Conservation (phyloP, 1,284 basidiomycete species). For the Microbotryum intermedium region DNA sequence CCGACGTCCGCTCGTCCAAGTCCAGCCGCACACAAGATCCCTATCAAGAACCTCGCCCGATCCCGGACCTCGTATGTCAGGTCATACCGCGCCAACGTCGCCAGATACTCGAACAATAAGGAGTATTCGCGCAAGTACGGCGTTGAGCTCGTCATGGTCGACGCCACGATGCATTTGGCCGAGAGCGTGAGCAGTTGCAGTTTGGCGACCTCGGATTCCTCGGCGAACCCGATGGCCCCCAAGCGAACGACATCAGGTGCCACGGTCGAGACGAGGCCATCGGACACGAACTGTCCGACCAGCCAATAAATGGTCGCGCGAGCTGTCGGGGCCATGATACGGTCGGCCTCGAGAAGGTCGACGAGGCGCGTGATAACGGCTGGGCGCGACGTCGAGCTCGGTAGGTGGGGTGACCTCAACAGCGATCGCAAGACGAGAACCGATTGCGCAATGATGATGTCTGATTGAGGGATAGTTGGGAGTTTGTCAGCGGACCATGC, state of each 20-base stretch:
- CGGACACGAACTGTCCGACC: constrained; percentile 69
- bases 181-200: constrained; percentile 73
- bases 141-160: constrained; percentile 44
- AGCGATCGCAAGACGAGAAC: constrained; percentile 76
- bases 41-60: constrained; percentile 67
- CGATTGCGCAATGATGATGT: constrained; percentile 61
- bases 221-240: constrained; percentile 57
- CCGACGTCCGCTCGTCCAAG: constrained; percentile 5
- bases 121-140: constrained; percentile 14
- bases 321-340: constrained; percentile 66
- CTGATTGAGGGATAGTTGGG: constrained; percentile 42
- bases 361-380: constrained; percentile 56
- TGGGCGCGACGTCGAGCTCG: constrained; percentile 6
- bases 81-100: constrained; percentile 80
- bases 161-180: constrained; percentile 66
- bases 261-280: constrained; percentile 22
- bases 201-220: constrained; percentile 58
- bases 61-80: constrained; percentile 78
- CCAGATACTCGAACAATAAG: constrained; percentile 58
- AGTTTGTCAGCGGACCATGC: not conserved
- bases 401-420: constrained; percentile 49
- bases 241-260: constrained; percentile 77
- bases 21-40: constrained; percentile 46
- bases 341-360: constrained; percentile 57
- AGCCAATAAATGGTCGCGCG: constrained; percentile 81